Evolutionary conservation across 768 basidiomycete genomes (phyloP).

Genomic region (Suillus sp.): DNA sequence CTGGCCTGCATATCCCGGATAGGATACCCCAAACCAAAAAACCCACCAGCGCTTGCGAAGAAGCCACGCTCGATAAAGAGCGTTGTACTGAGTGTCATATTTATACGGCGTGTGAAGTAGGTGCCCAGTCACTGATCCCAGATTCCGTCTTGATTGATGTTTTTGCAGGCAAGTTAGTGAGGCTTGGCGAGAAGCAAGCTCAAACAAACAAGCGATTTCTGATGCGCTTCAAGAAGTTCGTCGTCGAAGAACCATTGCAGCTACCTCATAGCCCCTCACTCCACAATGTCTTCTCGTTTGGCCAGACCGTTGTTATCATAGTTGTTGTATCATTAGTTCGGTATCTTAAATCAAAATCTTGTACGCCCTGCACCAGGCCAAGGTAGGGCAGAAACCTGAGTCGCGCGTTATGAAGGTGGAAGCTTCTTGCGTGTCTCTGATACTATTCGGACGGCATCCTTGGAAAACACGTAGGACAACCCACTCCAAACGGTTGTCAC

Average conservation of each 20-base stretch:
- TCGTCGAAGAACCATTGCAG: constrained; percentile 41
- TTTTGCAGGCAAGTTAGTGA: constrained; percentile 56
- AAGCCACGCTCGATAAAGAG: constrained; percentile 57
- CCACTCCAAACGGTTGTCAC: constrained; percentile 94
- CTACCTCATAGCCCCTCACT: constrained; percentile 15
- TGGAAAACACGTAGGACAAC: constrained; percentile 75
- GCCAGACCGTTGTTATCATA: constrained; percentile 5
- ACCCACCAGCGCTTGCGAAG: constrained; percentile 38
- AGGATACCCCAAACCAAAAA: constrained; percentile 58
- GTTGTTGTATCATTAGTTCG: constrained; percentile 22
- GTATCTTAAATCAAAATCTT: constrained; percentile 14
- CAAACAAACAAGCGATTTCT: constrained; percentile 60
- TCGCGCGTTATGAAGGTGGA: constrained; percentile 21
- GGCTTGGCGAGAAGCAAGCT: constrained; percentile 63
- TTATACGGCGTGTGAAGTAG: constrained; percentile 66
- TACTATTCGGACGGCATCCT: constrained; percentile 69
- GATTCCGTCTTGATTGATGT: constrained; percentile 8
- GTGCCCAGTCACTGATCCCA: constrained; percentile 24
- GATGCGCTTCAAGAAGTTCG: constrained; percentile 75
- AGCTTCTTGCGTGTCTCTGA: constrained; percentile 39
- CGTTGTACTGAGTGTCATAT: constrained; percentile 58
- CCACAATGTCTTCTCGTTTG: constrained; percentile 4
- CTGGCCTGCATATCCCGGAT: constrained; percentile 75
- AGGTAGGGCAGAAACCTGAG: neutral
- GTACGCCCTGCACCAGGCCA: neutral